Evolutionary conservation across 768 basidiomycete species (phyloP), one percentile per base, ranked within the genome.

Genomic region (Russula lepida): DNA sequence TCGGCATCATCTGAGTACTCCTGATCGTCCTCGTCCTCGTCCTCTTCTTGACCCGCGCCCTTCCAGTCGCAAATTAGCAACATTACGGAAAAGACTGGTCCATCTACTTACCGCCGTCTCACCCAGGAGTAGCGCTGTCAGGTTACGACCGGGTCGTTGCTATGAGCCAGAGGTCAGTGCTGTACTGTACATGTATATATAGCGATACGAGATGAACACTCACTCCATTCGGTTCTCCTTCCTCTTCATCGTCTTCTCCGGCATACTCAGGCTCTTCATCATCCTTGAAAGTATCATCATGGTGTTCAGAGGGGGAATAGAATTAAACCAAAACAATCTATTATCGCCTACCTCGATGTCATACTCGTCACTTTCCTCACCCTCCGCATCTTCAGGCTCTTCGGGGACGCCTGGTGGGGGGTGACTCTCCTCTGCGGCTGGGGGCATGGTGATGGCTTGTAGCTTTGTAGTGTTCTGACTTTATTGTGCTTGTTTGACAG

Each of bases 301-400:
- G 17, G 32, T 15, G 33, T 35, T 37, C 43, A 23, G 44, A 47
- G 30, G 27, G 23, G 25, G 12, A 11, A 4, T 13, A 46, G 28
- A 35, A 17, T 4, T 25, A n/a, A 12, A 23, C n/a, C 17, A 48
- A 50, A 41, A 44, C 13, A 46, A 5, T 21, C 32, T 19, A 50
- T 23, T 17, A 8, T 9, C 17, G 12, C 62, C 23, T 23, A 63
- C 62, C 52, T 58, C 62, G 6, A 54, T 15, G 3, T 63, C 62
- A 23, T 63, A 63, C 11, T 63, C 62, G 13, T 63, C 62, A 21
- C 57, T 58, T 49, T 63, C 62, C 32, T 63, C 62, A 5, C 2
- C 62, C 46, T 63, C 56, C 15, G n/a, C 21, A 4, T 62, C 46
- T 27, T 41, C 57, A 25, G 28, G 12, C 15, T 47, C 46, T 19